Percentiles rank a stretch among this genome's conserved stretches.
phyloP scores from a whole-genome alignment of 345 rosid species.

The Linum tenue region DNA sequence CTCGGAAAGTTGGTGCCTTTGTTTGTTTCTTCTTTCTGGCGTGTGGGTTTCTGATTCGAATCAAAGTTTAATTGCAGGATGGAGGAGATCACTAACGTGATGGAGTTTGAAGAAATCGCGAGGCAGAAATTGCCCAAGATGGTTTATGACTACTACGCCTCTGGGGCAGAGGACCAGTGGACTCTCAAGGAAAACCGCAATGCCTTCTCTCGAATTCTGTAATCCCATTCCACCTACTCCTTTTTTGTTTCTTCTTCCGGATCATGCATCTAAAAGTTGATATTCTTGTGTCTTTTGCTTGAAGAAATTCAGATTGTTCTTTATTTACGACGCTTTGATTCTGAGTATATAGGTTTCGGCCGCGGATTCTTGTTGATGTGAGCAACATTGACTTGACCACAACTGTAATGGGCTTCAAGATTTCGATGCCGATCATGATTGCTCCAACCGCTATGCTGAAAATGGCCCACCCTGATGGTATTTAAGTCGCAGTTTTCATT shows the following conservation, averaged over 20 bases:
- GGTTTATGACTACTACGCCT: conserved; percentile 86
- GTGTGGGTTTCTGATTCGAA: no score
- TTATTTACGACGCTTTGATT: not conserved
- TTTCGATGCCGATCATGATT: conserved; percentile 94
- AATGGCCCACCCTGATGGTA: conserved; percentile 97
- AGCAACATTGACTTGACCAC: conserved; percentile 72
- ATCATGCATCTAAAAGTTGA: not conserved
- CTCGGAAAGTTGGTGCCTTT: no score
- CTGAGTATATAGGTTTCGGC: conserved; percentile 54
- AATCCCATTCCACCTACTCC: conserved; percentile 15
- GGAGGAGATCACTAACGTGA: conserved; percentile 75
- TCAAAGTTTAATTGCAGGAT: conserved; percentile 14
- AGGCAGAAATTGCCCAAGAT: conserved; percentile 85
- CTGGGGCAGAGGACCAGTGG: conserved; percentile 98
- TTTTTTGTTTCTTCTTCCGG: conserved; percentile 2
- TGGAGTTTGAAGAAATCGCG: conserved; percentile 79
- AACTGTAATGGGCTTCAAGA: conserved; percentile 69
- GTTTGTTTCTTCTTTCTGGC: no score
- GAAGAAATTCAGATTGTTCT: not conserved
- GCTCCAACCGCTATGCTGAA: conserved; percentile 98
- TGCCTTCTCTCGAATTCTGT: conserved; percentile 88
- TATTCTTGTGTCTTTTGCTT: not conserved
- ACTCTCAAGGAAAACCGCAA: conserved; percentile 70
- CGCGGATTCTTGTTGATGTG: conserved; percentile 81
- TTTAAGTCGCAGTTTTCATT: not conserved